A percentile compares a stretch with the other conserved stretches of the same genome.
Evolutionary conservation across 495 filamentous ascomycete species (phyloP).

Genomic region (Bryoglossum gracile): DNA sequence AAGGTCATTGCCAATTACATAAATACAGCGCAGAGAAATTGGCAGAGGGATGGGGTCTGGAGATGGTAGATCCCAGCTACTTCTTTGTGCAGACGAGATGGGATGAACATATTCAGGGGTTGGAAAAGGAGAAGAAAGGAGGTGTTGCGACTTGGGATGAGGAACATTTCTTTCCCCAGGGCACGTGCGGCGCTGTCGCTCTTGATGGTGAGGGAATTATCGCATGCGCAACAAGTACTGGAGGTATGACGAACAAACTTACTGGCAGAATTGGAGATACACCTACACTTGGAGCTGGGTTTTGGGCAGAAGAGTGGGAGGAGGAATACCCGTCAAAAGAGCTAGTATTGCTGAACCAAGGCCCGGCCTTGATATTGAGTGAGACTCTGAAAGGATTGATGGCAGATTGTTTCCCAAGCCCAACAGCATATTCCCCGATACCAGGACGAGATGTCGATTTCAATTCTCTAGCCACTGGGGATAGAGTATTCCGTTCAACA

Average conservation of each 20-base stretch:
- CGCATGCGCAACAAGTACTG: slow-evolving; percentile 78
- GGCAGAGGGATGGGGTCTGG: slow-evolving; percentile 58
- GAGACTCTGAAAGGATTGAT: slow-evolving; percentile 33
- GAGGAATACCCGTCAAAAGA: slow-evolving; percentile 9
- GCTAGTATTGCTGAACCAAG: slow-evolving; percentile 16
- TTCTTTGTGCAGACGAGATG: slow-evolving; percentile 75
- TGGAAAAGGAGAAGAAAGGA: slow-evolving; percentile 44
- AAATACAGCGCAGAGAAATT: slow-evolving; percentile 60
- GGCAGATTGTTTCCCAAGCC: slow-evolving; percentile 46
- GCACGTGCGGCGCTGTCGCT: slow-evolving; percentile 78
- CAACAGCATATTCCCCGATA: slow-evolving; percentile 24
- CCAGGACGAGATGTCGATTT: slow-evolving; percentile 8
- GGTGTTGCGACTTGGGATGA: slow-evolving; percentile 33
- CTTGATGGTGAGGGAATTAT: slow-evolving; percentile 61
- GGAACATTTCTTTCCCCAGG: slow-evolving; percentile 67
- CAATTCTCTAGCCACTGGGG: slow-evolving; percentile 1
- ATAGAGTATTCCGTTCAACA: slow-evolving; percentile 43
- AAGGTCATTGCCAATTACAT: slow-evolving; percentile 62
- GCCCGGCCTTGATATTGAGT: slow-evolving; percentile 34
- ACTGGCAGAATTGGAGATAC: slow-evolving; percentile 84
- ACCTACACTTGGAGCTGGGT: slow-evolving; percentile 64
- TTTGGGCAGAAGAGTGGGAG: slow-evolving; percentile 25
- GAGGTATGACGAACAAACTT: slow-evolving; percentile 83
- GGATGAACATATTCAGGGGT: slow-evolving; percentile 69
- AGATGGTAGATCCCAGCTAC: slow-evolving; percentile 57